These are phyloP conservation scores for Mallotus nudiflorus DNA, from an alignment of 345 rosid species.

Conservation along the genomic window DNA sequence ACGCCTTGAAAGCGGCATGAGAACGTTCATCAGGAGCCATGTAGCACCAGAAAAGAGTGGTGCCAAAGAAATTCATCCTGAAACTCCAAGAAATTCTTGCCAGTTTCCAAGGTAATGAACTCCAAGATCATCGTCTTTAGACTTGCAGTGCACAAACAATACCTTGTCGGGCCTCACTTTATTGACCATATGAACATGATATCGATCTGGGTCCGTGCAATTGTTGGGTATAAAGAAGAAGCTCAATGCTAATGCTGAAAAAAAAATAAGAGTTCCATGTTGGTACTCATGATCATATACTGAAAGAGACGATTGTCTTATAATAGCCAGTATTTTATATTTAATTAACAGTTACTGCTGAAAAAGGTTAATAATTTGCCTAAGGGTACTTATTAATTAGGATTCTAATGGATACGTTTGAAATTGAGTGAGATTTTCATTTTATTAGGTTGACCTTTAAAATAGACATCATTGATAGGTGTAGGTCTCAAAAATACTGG, in stretches of 20 bases:
- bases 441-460: too few species aligned
- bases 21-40: constrained; percentile 15
- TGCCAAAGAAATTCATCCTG: constrained; percentile 17
- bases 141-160: constrained; percentile 33
- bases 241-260: background rate
- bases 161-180: background rate
- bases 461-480: too few species aligned
- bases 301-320: too few species aligned
- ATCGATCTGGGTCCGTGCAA: background rate
- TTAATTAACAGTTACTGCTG: too few species aligned
- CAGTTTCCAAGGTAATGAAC: background rate
- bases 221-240: background rate
- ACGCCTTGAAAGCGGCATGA: constrained; percentile 27
- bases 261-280: background rate
- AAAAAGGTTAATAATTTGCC: too few species aligned
- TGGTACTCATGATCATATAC: too few species aligned
- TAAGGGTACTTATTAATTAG: too few species aligned
- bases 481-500: too few species aligned
- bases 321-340: too few species aligned
- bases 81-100: constrained; percentile 27
- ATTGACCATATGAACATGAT: background rate
- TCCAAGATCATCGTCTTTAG: constrained; percentile 40
- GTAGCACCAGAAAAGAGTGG: constrained; percentile 42
- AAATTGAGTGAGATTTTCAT: too few species aligned
- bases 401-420: too few species aligned